Base-by-base conservation (phyloP, 768 basidiomycete species). In the Naematelia encephala region DNA sequence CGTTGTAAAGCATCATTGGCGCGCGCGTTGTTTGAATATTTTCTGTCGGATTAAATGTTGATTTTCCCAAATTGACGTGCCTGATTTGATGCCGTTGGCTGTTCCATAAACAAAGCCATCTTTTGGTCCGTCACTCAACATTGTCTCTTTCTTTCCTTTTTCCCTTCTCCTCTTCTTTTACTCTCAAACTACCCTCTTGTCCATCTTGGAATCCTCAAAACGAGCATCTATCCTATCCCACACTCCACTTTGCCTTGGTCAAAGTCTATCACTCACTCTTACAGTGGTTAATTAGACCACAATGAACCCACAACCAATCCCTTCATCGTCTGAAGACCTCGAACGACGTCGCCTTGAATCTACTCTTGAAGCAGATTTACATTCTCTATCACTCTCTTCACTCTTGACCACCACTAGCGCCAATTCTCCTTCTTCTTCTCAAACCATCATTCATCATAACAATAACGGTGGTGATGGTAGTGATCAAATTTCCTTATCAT, bases 261-360 rank as follows among this genome's bases (percentile, higher is more conserved):
- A n/a, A n/a, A n/a, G n/a, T n/a, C n/a, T n/a, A n/a, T n/a, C n/a
- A n/a, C n/a, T n/a, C n/a, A n/a, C n/a, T n/a, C n/a, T n/a, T n/a
- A n/a, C n/a, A n/a, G n/a, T n/a, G n/a, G n/a, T n/a, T n/a, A n/a
- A n/a, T n/a, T n/a, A n/a, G 30, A 30, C 45, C 57, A 63, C 10
- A 8, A 67, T 67, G 63, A 59, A 60, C 44, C 57, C 61, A 8
- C 14, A 26, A 44, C 69, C 72, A 3, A 74, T 74, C 50, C 57
- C 58, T 16, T 64, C 68, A 13, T 74, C 72, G 14, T 21, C 26
- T 13, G 47, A 54, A 21, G 72, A 74, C 42, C 63, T 74, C 44
- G 72, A 74, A 51, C 53, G 72, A 19, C 56, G 72, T 1, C 52
- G 67, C 34, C 62, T 74, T 5, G 72, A 74, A 54, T 67, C 65